These are phyloP conservation scores for Ogataea nakhonphanomensis DNA, from an alignment of 805 yeast genomes.

Conservation along the genomic window DNA sequence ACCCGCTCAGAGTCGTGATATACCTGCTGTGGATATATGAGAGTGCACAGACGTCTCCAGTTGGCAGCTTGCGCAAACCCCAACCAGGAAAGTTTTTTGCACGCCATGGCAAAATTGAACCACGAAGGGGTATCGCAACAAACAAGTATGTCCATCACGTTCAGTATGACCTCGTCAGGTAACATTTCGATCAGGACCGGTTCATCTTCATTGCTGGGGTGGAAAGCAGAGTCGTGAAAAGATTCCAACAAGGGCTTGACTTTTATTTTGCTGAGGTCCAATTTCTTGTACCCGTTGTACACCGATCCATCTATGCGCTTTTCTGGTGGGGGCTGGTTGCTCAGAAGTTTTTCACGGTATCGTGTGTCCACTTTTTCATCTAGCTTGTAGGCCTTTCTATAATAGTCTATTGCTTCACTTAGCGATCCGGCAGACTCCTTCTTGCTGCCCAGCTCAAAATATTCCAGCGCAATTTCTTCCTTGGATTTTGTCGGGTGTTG, in stretches of 20 bases:
- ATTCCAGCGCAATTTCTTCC: conserved; percentile 49
- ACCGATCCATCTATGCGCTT: conserved; percentile 16
- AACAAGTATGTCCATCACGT: conserved; percentile 47
- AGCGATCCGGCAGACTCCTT: conserved; percentile 71
- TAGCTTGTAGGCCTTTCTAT: conserved; percentile 68
- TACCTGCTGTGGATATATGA: conserved; percentile 51
- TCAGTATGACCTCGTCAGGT: conserved; percentile 57
- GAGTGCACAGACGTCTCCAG: conserved; percentile 49
- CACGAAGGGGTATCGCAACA: conserved; percentile 56
- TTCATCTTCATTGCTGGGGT: conserved; percentile 28
- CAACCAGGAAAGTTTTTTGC: conserved; percentile 52
- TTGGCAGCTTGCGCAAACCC: conserved; percentile 51
- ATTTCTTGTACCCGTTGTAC: conserved; percentile 21
- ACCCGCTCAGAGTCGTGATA: conserved; percentile 45
- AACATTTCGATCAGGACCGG: conserved; percentile 44
- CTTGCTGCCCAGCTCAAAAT: conserved; percentile 67
- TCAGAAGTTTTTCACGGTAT: conserved; percentile 54
- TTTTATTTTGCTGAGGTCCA: conserved; percentile 40
- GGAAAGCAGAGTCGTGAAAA: conserved; percentile 31
- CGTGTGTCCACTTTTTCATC: conserved; percentile 58
- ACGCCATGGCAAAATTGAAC: conserved; percentile 58
- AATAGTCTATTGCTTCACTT: conserved; percentile 76
- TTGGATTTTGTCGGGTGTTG: conserved; percentile 30
- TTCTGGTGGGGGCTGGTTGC: conserved; percentile 20
- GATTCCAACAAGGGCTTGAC: conserved; percentile 39